Conservation (phyloP, 768 basidiomycete species). For the Rhodotorula diobovata region DNA sequence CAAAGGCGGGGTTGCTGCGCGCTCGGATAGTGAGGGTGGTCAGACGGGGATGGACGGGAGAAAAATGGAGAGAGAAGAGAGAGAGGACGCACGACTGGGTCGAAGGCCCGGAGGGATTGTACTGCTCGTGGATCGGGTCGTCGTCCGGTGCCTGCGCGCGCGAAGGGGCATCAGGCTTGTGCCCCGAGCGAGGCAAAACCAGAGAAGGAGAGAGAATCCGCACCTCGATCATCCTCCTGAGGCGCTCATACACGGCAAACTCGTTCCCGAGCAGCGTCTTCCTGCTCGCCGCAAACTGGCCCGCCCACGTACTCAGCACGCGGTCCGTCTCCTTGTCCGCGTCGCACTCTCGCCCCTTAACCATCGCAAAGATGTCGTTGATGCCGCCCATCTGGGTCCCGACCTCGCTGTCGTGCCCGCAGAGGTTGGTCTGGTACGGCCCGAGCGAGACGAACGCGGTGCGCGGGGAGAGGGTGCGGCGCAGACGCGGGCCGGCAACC, state of each 20-base stretch:
- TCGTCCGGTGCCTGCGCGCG: conserved; percentile 10
- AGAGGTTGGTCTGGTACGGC: conserved; percentile 42
- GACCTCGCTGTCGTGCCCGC: conserved; percentile 38
- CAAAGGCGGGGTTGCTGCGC: conserved; percentile 23
- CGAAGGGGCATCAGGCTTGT: not conserved
- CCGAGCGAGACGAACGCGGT: conserved; percentile 45
- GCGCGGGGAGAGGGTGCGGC: conserved; percentile 8
- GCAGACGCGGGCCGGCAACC: conserved; percentile 40
- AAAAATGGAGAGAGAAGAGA: no score
- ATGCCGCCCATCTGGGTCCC: conserved; percentile 27
- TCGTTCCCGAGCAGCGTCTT: conserved; percentile 38
- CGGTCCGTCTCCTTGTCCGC: not conserved
- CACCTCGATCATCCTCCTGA: not conserved
- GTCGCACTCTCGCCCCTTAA: conserved; percentile 20
- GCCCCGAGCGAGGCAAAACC: not conserved
- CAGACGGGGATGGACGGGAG: not conserved
- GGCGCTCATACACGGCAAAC: conserved; percentile 21
- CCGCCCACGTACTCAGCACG: conserved; percentile 42
- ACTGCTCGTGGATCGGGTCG: conserved; percentile 10
- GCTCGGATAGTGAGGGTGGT: not conserved
- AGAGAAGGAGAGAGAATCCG: not conserved
- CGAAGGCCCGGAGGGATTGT: not conserved
- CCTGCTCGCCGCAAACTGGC: conserved; percentile 43
- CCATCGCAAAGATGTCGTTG: conserved; percentile 40
- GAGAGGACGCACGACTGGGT: conserved; percentile 1